Evolutionary conservation across 1,139 yeast genomes (phyloP).

Genomic region (Diutina catenulata): DNA sequence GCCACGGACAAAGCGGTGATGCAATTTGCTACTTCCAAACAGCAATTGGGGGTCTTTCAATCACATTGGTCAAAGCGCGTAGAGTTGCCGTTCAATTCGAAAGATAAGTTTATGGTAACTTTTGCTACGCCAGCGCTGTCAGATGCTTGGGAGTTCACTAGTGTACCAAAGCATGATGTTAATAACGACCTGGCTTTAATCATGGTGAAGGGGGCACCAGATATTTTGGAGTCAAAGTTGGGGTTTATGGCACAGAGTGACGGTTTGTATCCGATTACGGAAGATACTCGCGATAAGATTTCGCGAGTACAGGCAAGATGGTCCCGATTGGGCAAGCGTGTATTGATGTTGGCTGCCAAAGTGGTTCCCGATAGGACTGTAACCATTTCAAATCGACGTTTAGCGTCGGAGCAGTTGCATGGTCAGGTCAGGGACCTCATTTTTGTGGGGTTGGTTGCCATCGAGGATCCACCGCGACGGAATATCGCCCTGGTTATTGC

Average conservation of each 20-base stretch:
- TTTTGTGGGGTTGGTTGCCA: conserved; percentile 34
- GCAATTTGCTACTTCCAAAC: conserved; percentile 20
- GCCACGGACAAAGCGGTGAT: conserved; percentile 39
- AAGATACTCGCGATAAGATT: conserved; percentile 13
- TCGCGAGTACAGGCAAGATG: conserved; percentile 20
- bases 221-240: conserved; percentile 27
- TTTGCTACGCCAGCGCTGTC: conserved; percentile 12
- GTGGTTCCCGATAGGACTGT: conserved; percentile 10
- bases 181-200: conserved; percentile 11
- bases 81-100: conserved; percentile 35
- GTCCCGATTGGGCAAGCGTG: conserved; percentile 35
- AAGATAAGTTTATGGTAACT: conserved; percentile 35
- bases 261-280: conserved; percentile 5
- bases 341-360: conserved; percentile 27
- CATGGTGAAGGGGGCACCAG: conserved; percentile 41
- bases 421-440: conserved; percentile 11
- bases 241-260: conserved; percentile 11
- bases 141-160: conserved; percentile 9
- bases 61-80: conserved; percentile 15
- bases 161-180: conserved; percentile 10
- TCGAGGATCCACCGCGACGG: conserved; percentile 40
- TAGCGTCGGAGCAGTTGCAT: conserved; percentile 5
- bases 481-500: conserved; percentile 28
- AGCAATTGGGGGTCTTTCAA: conserved; percentile 9
- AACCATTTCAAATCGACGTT: too few relatives aligned